Conservation (phyloP, 768 basidiomycete species). For the Phaeotremella skinneri region DNA sequence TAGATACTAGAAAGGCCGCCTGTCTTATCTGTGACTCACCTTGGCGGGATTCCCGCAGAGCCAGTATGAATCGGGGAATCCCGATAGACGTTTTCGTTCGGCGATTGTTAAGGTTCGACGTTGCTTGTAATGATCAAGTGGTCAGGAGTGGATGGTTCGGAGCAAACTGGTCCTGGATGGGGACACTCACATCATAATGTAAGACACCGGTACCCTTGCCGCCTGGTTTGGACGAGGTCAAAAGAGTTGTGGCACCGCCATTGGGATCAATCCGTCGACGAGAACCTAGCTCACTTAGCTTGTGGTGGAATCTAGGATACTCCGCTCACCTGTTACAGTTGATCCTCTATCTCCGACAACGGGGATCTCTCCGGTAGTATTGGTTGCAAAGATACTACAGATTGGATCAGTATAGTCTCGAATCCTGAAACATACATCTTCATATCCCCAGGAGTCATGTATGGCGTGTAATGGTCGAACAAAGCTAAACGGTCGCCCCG, state of each 20-base stretch:
- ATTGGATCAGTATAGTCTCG: not conserved
- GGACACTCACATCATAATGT: slow-evolving; percentile 23
- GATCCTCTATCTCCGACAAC: not conserved
- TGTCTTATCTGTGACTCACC: slow-evolving; percentile 6
- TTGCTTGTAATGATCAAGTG: slow-evolving; percentile 5
- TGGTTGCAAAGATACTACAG: slow-evolving; percentile 11
- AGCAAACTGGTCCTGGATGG: not conserved
- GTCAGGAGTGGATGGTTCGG: not conserved
- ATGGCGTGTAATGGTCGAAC: slow-evolving; percentile 22
- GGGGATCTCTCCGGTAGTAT: not conserved
- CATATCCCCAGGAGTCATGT: slow-evolving; percentile 13
- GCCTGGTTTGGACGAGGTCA: slow-evolving; percentile 25
- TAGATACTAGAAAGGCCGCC: too few species aligned
- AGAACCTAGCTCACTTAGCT: slow-evolving; percentile 11
- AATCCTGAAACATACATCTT: slow-evolving; percentile 16
- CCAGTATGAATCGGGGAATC: slow-evolving; percentile 28
- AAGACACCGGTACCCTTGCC: slow-evolving; percentile 26
- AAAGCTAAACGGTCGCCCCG: slow-evolving; percentile 5
- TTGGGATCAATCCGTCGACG: slow-evolving; percentile 9
- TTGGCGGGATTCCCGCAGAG: slow-evolving; percentile 18
- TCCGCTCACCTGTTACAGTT: not conserved
- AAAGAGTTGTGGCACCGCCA: slow-evolving; percentile 22
- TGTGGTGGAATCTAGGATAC: too few species aligned
- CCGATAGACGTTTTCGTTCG: slow-evolving; percentile 30
- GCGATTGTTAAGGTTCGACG: slow-evolving; percentile 29